These are phyloP conservation scores for Prunus yedoensis DNA, from an alignment of 331 rosid species.

Conservation along the genomic window DNA sequence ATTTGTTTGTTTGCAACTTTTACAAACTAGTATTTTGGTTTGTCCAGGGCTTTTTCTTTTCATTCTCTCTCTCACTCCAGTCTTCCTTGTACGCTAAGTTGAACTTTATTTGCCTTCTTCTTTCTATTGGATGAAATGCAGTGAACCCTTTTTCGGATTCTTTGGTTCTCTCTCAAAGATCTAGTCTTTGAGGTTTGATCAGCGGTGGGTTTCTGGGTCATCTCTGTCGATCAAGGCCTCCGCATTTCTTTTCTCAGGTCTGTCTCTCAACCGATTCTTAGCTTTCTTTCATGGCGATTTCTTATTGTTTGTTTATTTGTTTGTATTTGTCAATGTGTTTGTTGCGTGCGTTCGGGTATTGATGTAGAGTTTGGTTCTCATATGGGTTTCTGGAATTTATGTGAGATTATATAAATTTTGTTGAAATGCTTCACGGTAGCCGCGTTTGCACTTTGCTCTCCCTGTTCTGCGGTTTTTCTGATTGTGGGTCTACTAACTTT, in stretches of 20 bases:
- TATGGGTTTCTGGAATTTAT: constrained; percentile 9
- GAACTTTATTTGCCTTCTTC: no score
- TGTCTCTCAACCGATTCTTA: neutral
- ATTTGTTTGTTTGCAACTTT: no score
- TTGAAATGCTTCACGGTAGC: neutral
- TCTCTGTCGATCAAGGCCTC: constrained; percentile 1
- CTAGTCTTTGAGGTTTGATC: neutral
- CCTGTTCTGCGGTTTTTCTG: constrained; percentile 9
- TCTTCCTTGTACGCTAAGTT: neutral
- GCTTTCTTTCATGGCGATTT: neutral
- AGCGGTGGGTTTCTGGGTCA: neutral
- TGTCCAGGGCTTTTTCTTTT: no score
- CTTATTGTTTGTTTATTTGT: neutral
- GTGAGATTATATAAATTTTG: neutral
- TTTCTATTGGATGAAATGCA: neutral
- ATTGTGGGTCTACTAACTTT: neutral
- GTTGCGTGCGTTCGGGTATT: neutral
- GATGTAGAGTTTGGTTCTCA: neutral
- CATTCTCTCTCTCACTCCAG: no score
- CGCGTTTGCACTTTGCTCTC: neutral
- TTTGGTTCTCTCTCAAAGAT: neutral
- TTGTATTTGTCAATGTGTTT: neutral
- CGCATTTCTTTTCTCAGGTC: neutral
- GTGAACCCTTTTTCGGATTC: neutral
- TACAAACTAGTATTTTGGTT: no score